phyloP scores from a whole-genome alignment of 768 basidiomycete genomes.

The Mrakia gelida region DNA sequence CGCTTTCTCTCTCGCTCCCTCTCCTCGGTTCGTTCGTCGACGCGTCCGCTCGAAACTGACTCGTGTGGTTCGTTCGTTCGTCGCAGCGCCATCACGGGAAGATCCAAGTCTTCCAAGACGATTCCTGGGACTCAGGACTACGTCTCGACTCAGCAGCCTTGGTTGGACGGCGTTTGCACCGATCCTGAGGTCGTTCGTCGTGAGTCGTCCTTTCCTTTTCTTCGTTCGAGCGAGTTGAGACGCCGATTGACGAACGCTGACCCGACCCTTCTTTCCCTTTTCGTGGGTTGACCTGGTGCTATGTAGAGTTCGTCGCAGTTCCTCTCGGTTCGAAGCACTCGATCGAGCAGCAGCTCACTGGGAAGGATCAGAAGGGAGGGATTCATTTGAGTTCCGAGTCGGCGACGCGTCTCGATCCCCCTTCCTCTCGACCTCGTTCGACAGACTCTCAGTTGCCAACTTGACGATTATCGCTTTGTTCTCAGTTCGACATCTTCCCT shows the following conservation, averaged over 20 bases:
- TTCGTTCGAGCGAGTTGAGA: no score
- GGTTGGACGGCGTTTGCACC: neutral
- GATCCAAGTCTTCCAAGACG: neutral
- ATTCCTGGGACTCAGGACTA: neutral
- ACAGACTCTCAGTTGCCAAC: no score
- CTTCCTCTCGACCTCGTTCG: neutral
- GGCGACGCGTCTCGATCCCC: no score
- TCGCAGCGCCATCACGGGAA: neutral
- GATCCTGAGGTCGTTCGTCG: neutral
- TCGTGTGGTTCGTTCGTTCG: neutral
- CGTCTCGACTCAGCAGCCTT: conserved; percentile 1
- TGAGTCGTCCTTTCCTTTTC: neutral
- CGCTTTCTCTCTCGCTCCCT: neutral
- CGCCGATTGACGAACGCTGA: neutral
- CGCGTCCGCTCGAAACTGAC: neutral
- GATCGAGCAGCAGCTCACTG: neutral
- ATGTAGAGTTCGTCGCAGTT: neutral
- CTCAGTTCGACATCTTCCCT: neutral
- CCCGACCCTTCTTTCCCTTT: neutral
- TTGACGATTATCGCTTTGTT: no score
- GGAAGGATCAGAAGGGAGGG: neutral
- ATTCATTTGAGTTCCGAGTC: neutral
- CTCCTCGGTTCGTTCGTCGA: neutral
- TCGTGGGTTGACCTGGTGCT: neutral
- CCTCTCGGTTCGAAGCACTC: neutral